Evolutionary conservation across 495 filamentous ascomycete genomes (phyloP).

Genomic region (Aspergillus haitiensis): DNA sequence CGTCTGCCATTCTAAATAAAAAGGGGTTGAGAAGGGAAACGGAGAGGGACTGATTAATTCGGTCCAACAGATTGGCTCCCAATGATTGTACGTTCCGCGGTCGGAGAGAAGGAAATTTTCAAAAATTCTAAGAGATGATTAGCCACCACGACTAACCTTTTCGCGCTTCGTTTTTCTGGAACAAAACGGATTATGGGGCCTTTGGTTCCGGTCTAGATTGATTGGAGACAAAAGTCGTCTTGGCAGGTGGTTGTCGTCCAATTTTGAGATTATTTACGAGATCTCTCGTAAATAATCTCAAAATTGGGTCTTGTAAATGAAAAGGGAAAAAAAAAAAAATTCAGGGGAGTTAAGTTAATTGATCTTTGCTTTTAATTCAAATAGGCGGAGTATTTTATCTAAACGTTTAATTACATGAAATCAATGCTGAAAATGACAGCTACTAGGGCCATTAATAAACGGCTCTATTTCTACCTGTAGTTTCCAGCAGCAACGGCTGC

Average conservation of each 20-base stretch:
- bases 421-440: slow-evolving; percentile 7
- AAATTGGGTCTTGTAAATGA: too few relatives aligned
- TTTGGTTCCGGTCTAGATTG: not conserved
- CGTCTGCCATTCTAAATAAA: not conserved
- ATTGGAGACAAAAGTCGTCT: not conserved
- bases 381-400: too few relatives aligned
- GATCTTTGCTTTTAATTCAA: too few relatives aligned
- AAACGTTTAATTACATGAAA: not conserved
- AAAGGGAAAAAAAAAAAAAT: too few relatives aligned
- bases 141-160: not conserved
- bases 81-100: not conserved
- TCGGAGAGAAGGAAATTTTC: not conserved
- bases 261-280: not conserved
- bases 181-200: not conserved
- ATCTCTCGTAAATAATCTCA: too few relatives aligned
- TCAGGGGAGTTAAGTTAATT: too few relatives aligned
- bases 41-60: not conserved
- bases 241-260: not conserved
- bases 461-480: slow-evolving; percentile 1
- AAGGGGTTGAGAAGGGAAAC: not conserved
- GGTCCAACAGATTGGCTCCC: slow-evolving; percentile 1
- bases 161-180: not conserved
- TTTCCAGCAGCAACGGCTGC: too few relatives aligned
- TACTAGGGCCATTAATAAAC: slow-evolving; percentile 1
- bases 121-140: not conserved